phyloP scores from a whole-genome alignment of 1,284 basidiomycete species.

The Xerocomus nothofagi region DNA sequence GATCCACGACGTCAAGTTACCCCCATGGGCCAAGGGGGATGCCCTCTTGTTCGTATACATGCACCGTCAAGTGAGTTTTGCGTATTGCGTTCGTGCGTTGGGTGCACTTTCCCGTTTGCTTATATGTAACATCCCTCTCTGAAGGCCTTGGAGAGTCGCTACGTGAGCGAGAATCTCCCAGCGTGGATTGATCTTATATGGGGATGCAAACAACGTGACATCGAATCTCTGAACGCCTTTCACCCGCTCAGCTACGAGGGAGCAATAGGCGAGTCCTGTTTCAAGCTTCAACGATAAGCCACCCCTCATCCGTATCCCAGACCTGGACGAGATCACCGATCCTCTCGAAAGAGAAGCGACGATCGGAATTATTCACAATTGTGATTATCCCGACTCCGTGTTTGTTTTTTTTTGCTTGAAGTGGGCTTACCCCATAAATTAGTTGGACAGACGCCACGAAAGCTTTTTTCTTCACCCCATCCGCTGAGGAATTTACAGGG shows the following conservation, averaged over 20 bases:
- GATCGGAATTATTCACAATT: constrained; percentile 95
- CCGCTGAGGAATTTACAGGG: constrained; percentile 75
- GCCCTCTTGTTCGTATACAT: constrained; percentile 81
- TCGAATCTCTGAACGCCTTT: constrained; percentile 81
- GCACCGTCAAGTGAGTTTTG: constrained; percentile 68
- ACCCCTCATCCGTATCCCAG: constrained; percentile 40
- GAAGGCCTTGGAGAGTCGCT: constrained; percentile 87
- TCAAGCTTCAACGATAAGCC: background rate
- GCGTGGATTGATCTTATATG: constrained; percentile 94
- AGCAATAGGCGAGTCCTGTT: constrained; percentile 63
- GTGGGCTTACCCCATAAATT: constrained; percentile 16
- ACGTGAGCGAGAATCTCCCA: constrained; percentile 84
- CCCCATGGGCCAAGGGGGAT: constrained; percentile 88
- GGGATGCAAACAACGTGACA: constrained; percentile 86
- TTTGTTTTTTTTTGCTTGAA: background rate
- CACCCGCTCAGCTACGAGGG: constrained; percentile 96
- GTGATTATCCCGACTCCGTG: constrained; percentile 42
- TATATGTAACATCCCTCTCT: background rate
- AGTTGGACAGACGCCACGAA: constrained; percentile 90
- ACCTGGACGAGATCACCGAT: constrained; percentile 83
- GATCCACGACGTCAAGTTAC: constrained; percentile 87
- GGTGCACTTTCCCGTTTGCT: background rate
- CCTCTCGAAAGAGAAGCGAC: constrained; percentile 88
- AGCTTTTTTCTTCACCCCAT: constrained; percentile 85
- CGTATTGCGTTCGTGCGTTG: background rate